These are phyloP conservation scores for Saksenaea vasiformis DNA, from an alignment of 371 early-diverging fungal genomes.

Conservation along the genomic window DNA sequence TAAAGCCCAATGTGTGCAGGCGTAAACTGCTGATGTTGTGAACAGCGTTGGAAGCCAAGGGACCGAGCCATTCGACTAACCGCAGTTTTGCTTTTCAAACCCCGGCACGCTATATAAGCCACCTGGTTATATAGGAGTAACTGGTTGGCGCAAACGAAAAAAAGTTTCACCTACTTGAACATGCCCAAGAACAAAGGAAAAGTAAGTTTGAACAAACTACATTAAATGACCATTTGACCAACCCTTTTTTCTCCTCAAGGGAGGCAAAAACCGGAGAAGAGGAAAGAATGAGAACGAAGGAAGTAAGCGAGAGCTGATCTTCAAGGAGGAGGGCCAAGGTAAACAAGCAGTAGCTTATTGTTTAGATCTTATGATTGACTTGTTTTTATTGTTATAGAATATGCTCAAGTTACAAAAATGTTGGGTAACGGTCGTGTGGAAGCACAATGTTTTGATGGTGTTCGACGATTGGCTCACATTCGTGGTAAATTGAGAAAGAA, in stretches of 20 bases:
- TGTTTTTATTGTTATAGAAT: constrained; percentile 60
- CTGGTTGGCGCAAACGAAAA: not conserved
- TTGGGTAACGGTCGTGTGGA: constrained; percentile 98
- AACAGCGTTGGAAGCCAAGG: too few relatives aligned
- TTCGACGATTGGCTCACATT: constrained; percentile 93
- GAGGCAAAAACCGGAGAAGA: constrained; percentile 96
- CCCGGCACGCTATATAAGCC: not conserved
- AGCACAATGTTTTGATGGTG: constrained; percentile 93
- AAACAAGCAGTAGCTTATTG: constrained; percentile 10
- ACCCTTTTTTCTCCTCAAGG: constrained; percentile 51
- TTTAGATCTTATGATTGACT: not conserved
- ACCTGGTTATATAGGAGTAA: not conserved
- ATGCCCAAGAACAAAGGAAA: constrained; percentile 95
- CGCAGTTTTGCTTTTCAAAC: not conserved
- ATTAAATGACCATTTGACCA: not conserved
- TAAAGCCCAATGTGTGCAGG: too few relatives aligned
- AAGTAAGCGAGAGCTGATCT: constrained; percentile 93
- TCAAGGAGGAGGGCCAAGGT: constrained; percentile 95
- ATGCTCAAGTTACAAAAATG: constrained; percentile 94
- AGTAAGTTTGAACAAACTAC: constrained; percentile 33
- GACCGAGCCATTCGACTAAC: too few relatives aligned
- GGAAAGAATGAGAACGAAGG: constrained; percentile 97
- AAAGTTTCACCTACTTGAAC: constrained; percentile 6
- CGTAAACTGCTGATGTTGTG: too few relatives aligned
- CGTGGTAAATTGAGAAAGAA: constrained; percentile 98